These are phyloP conservation scores for Neoboletus subvelutipes DNA, from an alignment of 768 basidiomycete genomes.

Conservation along the genomic window DNA sequence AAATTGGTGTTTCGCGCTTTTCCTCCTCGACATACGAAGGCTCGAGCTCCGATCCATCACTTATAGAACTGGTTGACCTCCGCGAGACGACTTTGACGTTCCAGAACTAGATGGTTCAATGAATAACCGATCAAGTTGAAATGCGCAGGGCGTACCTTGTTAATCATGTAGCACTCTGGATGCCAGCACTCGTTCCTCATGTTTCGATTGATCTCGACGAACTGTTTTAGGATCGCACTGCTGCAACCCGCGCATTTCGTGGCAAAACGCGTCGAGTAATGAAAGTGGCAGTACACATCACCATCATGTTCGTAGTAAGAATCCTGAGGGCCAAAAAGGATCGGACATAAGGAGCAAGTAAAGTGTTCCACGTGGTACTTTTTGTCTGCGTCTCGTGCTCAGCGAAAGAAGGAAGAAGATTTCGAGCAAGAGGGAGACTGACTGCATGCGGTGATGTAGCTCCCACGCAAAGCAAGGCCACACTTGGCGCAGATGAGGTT, in stretches of 20 bases:
- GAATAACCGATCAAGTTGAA: conserved; percentile 3
- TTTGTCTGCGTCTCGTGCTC: conserved; percentile 60
- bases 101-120: conserved; percentile 73
- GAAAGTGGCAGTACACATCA: conserved; percentile 98
- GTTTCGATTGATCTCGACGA: conserved; percentile 99
- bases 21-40: conserved; percentile 77
- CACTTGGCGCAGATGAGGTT: conserved; percentile 98
- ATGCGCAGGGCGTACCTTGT: conserved; percentile 65
- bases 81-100: conserved; percentile 91
- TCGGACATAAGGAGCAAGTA: conserved; percentile 95
- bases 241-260: conserved; percentile 98
- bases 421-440: conserved; percentile 34
- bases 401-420: conserved; percentile 6
- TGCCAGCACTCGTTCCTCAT: conserved; percentile 99
- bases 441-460: conserved; percentile 99
- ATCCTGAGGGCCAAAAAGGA: conserved; percentile 95
- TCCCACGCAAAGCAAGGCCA: conserved; percentile 88
- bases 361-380: conserved; percentile 99
- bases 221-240: conserved; percentile 97
- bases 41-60: conserved; percentile 51
- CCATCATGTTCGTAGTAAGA: conserved; percentile 99
- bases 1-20: conserved; percentile 66
- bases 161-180: conserved; percentile 99
- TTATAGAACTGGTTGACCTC: conserved; percentile 61
- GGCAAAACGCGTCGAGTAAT: conserved; percentile 98